Evolutionary conservation across 495 filamentous ascomycete species (phyloP).

Genomic region (Aspergillus wentii): DNA sequence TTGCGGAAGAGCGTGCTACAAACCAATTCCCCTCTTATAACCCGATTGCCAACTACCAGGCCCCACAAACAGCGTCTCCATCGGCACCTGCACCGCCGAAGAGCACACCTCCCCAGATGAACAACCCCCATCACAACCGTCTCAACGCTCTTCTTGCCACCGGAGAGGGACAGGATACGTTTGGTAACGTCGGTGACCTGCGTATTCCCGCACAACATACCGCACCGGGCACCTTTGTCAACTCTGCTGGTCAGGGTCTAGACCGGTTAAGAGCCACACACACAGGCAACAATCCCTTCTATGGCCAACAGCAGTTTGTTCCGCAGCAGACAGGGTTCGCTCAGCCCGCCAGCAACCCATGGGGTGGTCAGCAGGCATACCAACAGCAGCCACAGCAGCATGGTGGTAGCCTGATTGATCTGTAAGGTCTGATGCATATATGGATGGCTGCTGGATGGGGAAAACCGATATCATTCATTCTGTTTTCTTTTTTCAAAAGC

Average conservation of each 20-base stretch:
- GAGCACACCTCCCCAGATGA: constrained; percentile 35
- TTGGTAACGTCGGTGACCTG: constrained; percentile 89
- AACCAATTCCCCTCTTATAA: constrained; percentile 45
- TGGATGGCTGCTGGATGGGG: too few species aligned
- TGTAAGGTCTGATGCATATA: too few species aligned
- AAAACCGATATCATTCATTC: too few species aligned
- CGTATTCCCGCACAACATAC: constrained; percentile 97
- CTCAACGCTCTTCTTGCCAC: constrained; percentile 84
- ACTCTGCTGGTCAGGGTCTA: constrained; percentile 78
- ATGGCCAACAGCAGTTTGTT: constrained; percentile 61
- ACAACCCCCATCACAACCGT: constrained; percentile 73
- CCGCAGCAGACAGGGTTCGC: constrained; percentile 52
- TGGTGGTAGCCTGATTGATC: constrained; percentile 85
- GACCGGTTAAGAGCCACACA: constrained; percentile 63
- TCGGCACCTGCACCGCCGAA: constrained; percentile 33
- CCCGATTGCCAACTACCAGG: constrained; percentile 49
- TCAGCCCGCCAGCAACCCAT: constrained; percentile 62
- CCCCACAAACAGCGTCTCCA: constrained; percentile 25
- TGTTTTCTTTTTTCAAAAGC: too few species aligned
- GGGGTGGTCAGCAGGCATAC: constrained; percentile 51
- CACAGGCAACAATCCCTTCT: constrained; percentile 91
- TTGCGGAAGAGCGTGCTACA: constrained; percentile 67
- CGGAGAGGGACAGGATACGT: constrained; percentile 93
- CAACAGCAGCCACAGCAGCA: constrained; percentile 63
- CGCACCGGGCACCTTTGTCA: constrained; percentile 93